phyloP scores from a whole-genome alignment of 257 asterid species.

The Solanum phureja region DNA sequence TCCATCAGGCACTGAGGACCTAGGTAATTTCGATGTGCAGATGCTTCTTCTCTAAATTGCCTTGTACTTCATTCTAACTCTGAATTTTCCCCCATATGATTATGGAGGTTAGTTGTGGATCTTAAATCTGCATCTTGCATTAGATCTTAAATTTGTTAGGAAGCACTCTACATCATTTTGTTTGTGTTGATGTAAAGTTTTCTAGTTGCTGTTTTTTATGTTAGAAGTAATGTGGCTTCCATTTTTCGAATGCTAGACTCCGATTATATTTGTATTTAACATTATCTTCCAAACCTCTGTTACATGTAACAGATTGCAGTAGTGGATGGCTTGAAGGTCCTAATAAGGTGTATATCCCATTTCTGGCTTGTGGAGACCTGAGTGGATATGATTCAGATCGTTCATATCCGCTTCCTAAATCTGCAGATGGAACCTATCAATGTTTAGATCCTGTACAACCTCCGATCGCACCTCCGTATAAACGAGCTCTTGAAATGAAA shows the following conservation, averaged over 20 bases:
- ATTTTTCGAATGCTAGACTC: not conserved
- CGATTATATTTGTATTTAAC: not conserved
- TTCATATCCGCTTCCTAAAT: slow-evolving; percentile 71
- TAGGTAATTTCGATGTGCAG: slow-evolving; percentile 33
- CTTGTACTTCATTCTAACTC: not conserved
- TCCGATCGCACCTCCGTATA: slow-evolving; percentile 97
- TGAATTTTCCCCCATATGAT: not conserved
- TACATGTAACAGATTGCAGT: slow-evolving; percentile 66
- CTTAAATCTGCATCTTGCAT: not conserved
- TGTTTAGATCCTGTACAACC: slow-evolving; percentile 90
- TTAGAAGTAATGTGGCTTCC: not conserved
- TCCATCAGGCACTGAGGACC: slow-evolving; percentile 83
- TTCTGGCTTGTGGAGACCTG: slow-evolving; percentile 95
- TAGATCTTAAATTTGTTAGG: not conserved
- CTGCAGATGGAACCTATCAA: slow-evolving; percentile 65
- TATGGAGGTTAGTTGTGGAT: not conserved
- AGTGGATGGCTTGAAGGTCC: slow-evolving; percentile 97
- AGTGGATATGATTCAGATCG: slow-evolving; percentile 84
- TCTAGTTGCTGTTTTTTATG: not conserved
- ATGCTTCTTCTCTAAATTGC: not conserved
- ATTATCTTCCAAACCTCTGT: not conserved
- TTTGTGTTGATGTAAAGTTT: not conserved
- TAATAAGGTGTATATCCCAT: slow-evolving; percentile 86
- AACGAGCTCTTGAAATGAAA: slow-evolving; percentile 93
- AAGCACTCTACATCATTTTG: not conserved